Evolutionary conservation across 2,329 filamentous ascomycete genomes (phyloP), one percentile per base, ranked within the genome.

Genomic region (Rugonectria rugulosa): DNA sequence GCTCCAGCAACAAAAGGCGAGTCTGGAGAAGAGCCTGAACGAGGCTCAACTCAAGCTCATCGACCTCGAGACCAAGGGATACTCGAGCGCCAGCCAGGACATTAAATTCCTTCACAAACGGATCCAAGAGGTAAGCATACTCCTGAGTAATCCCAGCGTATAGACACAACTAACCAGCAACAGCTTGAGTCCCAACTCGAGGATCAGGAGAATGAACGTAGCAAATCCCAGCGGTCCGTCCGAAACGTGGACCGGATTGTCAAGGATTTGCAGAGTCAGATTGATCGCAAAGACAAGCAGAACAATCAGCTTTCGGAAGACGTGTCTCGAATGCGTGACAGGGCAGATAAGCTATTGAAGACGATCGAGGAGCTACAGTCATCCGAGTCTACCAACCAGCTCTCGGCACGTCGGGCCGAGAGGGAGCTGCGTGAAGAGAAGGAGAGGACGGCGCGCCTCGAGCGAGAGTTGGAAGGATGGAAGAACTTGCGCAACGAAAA

Each of bases 51-150:
- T 98, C 48, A 88, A 88, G 69, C 86, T 96, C 52, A 89, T 99
- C 47, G 95, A 98, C 71, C 82, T 98, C 8, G 94, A 99, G 78
- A 98, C 95, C 37, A 98, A 98, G 80, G 92, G 93, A 48, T 98
- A 96, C 76, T 95, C 93, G 17, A 96, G 89, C 62, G 91, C 91
- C 20, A 97, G 93, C 73, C 92, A 97, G 68, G 94, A 98, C 75
- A 91, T 98, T 64, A 90, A 95, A 69, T 98, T 97, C 79, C 77
- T 98, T 68, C 91, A 97, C 75, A 94, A 92, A 70, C 87, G 94
- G 45, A 92, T 99, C 63, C 92, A 97, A 78, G 94, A 98, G 84
- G 93, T 96, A 81, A 83, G 86, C 73, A 60, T 12, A 52, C 57
- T n/a, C 37, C 36, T 23, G 6, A 9, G 11, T 14, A 11, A 4